Evolutionary conservation across 1,284 basidiomycete genomes (phyloP).

Genomic region (Cryptococcus hybrid): DNA sequence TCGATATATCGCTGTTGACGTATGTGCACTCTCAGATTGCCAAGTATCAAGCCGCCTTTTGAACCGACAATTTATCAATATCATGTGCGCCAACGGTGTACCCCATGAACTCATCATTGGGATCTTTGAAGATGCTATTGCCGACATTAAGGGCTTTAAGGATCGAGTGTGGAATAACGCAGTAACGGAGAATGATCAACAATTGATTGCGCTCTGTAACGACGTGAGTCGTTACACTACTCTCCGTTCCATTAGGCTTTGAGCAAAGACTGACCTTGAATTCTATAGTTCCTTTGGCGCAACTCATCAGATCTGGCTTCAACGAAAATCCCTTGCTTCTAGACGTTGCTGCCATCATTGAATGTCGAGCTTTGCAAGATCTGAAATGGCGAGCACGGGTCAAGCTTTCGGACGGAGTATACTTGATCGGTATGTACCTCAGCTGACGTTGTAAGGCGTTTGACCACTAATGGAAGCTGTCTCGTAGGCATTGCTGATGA

Average conservation of each 20-base stretch:
- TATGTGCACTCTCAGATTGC: slow-evolving; percentile 29
- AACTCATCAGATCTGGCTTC: slow-evolving; percentile 40
- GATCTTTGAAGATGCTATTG: slow-evolving; percentile 37
- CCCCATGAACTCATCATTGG: slow-evolving; percentile 35
- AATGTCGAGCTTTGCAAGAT: slow-evolving; percentile 43
- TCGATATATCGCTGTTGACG: too few relatives aligned
- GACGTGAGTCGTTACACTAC: slow-evolving; percentile 18
- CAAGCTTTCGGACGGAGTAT: slow-evolving; percentile 39
- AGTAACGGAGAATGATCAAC: slow-evolving; percentile 25
- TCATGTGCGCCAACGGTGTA: slow-evolving; percentile 46
- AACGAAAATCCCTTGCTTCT: slow-evolving; percentile 39
- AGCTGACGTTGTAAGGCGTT: not conserved
- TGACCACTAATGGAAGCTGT: not conserved
- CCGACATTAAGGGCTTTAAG: slow-evolving; percentile 32
- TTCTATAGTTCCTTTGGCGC: slow-evolving; percentile 36
- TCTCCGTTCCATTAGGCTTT: not conserved
- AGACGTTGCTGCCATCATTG: slow-evolving; percentile 42
- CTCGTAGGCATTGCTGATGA: slow-evolving; percentile 45
- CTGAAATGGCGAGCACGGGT: slow-evolving; percentile 50
- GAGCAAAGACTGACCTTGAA: not conserved
- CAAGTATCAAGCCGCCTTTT: slow-evolving; percentile 45
- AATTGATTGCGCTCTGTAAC: slow-evolving; percentile 21
- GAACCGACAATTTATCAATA: slow-evolving; percentile 50
- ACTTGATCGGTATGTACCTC: slow-evolving; percentile 37
- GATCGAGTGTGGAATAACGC: slow-evolving; percentile 19